phyloP scores from a whole-genome alignment of 352 stramenopile genomes.

The Phytophthora macrochlamydospora region DNA sequence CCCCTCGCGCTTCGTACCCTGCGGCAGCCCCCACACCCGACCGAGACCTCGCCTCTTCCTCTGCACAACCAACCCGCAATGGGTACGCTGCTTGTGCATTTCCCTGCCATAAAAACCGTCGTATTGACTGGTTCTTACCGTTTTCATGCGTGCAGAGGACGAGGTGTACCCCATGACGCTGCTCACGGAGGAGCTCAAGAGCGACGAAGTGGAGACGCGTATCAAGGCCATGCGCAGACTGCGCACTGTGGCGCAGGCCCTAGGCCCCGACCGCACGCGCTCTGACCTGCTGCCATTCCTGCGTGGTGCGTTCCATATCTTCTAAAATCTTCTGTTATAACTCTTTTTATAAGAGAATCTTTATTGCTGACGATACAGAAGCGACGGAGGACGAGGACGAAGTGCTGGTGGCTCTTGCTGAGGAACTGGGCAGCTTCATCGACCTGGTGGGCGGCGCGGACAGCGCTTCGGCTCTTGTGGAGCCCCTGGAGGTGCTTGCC shows the following conservation, averaged over 20 bases:
- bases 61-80: conserved; percentile 14
- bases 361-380: conserved; percentile 39
- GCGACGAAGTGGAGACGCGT: conserved; percentile 90
- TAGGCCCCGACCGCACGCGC: conserved; percentile 84
- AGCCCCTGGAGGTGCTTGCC: conserved; percentile 92
- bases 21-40: conserved; percentile 11
- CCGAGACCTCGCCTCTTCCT: conserved; percentile 8
- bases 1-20: background rate
- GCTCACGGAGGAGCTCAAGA: conserved; percentile 92
- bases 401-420: conserved; percentile 90
- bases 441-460: conserved; percentile 82
- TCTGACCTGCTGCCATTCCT: conserved; percentile 91
- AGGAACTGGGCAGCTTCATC: conserved; percentile 92
- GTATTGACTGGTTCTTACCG: background rate
- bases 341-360: background rate
- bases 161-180: conserved; percentile 90
- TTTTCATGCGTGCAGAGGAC: conserved; percentile 47
- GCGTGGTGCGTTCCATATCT: conserved; percentile 39
- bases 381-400: conserved; percentile 94
- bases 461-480: conserved; percentile 71
- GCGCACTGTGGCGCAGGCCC: conserved; percentile 90
- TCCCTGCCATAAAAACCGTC: background rate
- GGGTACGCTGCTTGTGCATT: conserved; percentile 13
- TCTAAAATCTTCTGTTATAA: background rate
- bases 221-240: conserved; percentile 95